These are phyloP conservation scores for Persicaria maculosa DNA, from an alignment of 148 eudicot genomes.

Conservation along the genomic window DNA sequence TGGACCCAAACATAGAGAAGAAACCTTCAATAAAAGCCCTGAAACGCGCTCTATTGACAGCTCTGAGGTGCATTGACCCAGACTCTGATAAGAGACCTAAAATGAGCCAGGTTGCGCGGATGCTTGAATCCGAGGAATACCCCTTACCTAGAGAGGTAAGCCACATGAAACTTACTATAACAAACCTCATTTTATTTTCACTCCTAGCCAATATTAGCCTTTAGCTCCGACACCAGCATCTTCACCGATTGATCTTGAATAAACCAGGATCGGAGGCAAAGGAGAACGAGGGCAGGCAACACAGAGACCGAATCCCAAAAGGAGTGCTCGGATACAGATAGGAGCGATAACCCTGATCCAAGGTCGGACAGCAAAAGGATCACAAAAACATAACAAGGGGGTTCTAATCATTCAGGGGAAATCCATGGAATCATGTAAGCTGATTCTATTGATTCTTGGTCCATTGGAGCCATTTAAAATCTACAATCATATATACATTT, in stretches of 20 bases:
- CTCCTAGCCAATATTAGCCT: neutral
- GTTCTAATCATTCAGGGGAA: neutral
- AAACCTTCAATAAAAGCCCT: conserved; percentile 57
- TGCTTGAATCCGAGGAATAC: conserved; percentile 74
- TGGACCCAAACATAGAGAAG: conserved; percentile 51
- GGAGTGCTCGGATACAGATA: conserved; percentile 61
- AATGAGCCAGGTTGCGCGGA: conserved; percentile 68
- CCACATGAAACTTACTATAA: neutral
- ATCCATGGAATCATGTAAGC: neutral
- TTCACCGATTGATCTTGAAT: neutral
- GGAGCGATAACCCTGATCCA: conserved; percentile 68
- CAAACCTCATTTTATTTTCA: neutral
- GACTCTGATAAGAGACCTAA: conserved; percentile 66
- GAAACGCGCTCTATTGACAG: conserved; percentile 58
- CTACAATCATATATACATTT: no score
- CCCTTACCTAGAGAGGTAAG: conserved; percentile 70
- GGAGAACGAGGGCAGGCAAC: conserved; percentile 45
- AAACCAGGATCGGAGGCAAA: conserved; percentile 72
- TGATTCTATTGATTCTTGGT: neutral
- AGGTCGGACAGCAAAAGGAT: conserved; percentile 58
- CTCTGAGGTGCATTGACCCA: conserved; percentile 65
- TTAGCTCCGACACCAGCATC: neutral
- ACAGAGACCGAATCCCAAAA: conserved; percentile 48
- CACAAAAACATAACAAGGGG: conserved; percentile 12
- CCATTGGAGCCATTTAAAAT: no score